Conservation (phyloP, 2,329 filamentous ascomycete genomes). For the Aspergillus ochraceoroseus region DNA sequence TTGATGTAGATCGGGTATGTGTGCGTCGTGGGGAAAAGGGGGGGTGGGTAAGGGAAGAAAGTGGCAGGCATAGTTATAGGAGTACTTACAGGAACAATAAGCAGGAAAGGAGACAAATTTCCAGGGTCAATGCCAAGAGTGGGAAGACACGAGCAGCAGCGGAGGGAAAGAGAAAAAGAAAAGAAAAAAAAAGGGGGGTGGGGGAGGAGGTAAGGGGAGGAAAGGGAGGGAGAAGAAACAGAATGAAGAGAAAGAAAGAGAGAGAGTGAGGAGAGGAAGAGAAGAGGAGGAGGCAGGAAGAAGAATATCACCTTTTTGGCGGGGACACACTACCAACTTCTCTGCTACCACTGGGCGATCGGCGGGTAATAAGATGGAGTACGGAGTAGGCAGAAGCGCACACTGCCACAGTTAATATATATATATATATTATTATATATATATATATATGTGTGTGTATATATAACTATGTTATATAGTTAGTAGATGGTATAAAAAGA, state of each 20-base stretch:
- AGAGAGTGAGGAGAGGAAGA: slow-evolving; percentile 12
- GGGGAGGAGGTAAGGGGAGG: slow-evolving; percentile 18
- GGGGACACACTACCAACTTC: background rate
- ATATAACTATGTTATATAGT: no score
- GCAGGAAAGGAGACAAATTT: background rate
- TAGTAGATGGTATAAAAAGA: no score
- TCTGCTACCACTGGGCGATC: slow-evolving; percentile 32
- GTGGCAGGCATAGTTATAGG: no score
- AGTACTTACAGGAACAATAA: slow-evolving; percentile 17
- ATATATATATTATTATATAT: no score
- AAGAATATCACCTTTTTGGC: slow-evolving; percentile 5
- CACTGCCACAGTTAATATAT: slow-evolving; percentile 11
- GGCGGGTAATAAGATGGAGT: slow-evolving; percentile 28
- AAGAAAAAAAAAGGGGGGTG: slow-evolving; percentile 1
- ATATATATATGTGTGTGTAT: no score
- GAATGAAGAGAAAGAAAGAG: slow-evolving; percentile 3
- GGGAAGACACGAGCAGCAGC: slow-evolving; percentile 7
- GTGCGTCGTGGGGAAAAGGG: slow-evolving; percentile 26
- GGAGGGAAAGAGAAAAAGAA: slow-evolving; percentile 17
- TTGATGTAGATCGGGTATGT: slow-evolving; percentile 26
- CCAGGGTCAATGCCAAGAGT: slow-evolving; percentile 4
- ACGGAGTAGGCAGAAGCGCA: slow-evolving; percentile 19
- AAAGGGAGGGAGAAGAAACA: slow-evolving; percentile 7
- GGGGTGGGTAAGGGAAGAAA: slow-evolving; percentile 14
- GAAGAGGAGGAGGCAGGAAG: slow-evolving; percentile 13